Evolutionary conservation across 108 stramenopile species (phyloP).

Genomic region (Schizochytrium sp.): DNA sequence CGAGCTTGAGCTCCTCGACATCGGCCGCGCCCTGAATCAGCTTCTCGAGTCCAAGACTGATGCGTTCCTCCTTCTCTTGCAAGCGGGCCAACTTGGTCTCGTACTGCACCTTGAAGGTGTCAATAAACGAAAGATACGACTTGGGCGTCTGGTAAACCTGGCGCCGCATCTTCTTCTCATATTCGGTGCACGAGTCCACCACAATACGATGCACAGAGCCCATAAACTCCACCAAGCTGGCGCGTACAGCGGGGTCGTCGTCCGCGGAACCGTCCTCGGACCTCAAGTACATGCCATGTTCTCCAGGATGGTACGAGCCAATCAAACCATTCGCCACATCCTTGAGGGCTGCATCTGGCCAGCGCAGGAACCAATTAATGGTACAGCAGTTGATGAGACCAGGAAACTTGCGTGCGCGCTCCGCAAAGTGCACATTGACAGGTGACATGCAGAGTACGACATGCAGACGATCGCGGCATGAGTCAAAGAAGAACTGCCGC

Average conservation of each 20-base stretch:
- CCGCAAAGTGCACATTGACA: slow-evolving; percentile 74
- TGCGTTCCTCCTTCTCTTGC: slow-evolving; percentile 70
- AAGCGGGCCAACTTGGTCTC: slow-evolving; percentile 60
- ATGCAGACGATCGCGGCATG: slow-evolving; percentile 74
- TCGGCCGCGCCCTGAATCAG: slow-evolving; percentile 74
- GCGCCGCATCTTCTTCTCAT: slow-evolving; percentile 67
- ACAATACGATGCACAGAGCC: slow-evolving; percentile 71
- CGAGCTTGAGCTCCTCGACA: slow-evolving; percentile 73
- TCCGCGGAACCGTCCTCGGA: slow-evolving; percentile 61
- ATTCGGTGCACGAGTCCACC: slow-evolving; percentile 71
- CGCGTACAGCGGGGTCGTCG: slow-evolving; percentile 32
- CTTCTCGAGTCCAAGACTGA: slow-evolving; percentile 72
- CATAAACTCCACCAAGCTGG: slow-evolving; percentile 67
- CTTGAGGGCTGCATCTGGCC: slow-evolving; percentile 81
- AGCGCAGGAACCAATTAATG: slow-evolving; percentile 81
- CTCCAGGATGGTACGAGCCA: slow-evolving; percentile 10
- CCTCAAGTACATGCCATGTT: not conserved
- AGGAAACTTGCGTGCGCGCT: slow-evolving; percentile 76
- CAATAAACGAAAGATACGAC: slow-evolving; percentile 73
- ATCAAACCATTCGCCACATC: slow-evolving; percentile 68
- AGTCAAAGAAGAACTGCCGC: slow-evolving; percentile 74
- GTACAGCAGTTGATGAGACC: slow-evolving; percentile 70
- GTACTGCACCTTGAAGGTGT: slow-evolving; percentile 70
- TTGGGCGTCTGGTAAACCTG: slow-evolving; percentile 81
- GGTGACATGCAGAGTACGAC: slow-evolving; percentile 84